Percentiles rank a stretch among this genome's conserved stretches.
phyloP scores from a whole-genome alignment of 176 grass and related monocot species.

The Bromus sterilis region DNA sequence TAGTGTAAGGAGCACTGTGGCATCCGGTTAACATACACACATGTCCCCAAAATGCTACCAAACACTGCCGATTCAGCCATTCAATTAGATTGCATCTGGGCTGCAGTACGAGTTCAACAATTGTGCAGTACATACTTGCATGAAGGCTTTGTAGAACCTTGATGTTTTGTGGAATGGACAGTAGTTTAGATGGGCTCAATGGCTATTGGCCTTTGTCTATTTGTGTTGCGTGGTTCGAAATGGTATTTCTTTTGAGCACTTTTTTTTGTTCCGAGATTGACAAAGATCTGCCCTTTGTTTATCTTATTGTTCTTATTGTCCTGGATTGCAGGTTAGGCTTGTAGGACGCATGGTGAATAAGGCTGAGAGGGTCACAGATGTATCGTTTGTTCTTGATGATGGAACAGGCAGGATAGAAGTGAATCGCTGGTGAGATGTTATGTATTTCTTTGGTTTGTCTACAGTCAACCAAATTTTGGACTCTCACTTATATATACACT shows the following conservation, averaged over 20 bases:
- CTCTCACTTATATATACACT: not conserved
- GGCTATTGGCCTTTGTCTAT: not conserved
- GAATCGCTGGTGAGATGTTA: constrained; percentile 61
- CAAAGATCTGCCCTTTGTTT: not conserved
- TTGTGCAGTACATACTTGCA: not conserved
- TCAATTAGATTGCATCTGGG: not conserved
- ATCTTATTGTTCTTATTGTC: constrained; percentile 1
- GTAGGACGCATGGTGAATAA: constrained; percentile 70
- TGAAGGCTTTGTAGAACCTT: not conserved
- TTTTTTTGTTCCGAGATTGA: not conserved
- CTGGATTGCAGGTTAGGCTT: constrained; percentile 62
- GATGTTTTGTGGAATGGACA: not conserved
- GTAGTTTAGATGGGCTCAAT: not conserved
- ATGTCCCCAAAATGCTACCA: not conserved
- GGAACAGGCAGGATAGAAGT: constrained; percentile 72
- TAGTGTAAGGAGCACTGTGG: not conserved
- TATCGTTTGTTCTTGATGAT: constrained; percentile 71
- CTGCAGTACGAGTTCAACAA: not conserved
- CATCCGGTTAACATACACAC: not conserved
- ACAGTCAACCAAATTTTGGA: not conserved
- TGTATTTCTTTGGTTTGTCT: not conserved
- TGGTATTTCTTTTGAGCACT: not conserved
- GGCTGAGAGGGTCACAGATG: constrained; percentile 68
- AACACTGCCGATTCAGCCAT: not conserved
- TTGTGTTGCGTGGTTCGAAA: not conserved